phyloP scores from a whole-genome alignment of 352 stramenopile genomes.

The Blastocystis sp. region DNA sequence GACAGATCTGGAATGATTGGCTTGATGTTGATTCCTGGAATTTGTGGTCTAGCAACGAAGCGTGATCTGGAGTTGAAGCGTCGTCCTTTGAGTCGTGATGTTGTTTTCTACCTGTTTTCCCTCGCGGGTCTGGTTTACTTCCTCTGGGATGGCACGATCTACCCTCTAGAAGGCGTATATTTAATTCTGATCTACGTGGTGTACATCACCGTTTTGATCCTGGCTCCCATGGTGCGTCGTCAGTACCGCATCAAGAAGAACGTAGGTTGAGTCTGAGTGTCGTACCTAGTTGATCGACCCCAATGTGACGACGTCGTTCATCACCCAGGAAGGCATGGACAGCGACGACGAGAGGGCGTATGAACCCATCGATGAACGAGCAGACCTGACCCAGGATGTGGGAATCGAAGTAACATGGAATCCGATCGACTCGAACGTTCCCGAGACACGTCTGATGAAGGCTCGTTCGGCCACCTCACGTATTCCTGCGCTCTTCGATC shows the following conservation, averaged over 20 bases:
- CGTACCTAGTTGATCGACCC: conserved; percentile 14
- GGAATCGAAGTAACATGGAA: neutral
- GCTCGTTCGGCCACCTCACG: neutral
- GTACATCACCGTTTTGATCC: conserved; percentile 52
- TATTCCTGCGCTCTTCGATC: neutral
- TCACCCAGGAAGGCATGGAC: conserved; percentile 20
- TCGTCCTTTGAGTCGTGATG: conserved; percentile 56
- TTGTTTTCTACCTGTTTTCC: conserved; percentile 60
- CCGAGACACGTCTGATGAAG: neutral
- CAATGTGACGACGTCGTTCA: conserved; percentile 32
- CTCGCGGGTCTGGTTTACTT: conserved; percentile 37
- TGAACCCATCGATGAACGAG: neutral
- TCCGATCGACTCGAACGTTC: neutral
- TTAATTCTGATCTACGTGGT: conserved; percentile 44
- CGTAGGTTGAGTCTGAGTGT: neutral
- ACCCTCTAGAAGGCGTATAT: conserved; percentile 31
- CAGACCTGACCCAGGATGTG: neutral
- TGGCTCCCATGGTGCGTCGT: conserved; percentile 44
- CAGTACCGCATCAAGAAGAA: conserved; percentile 46
- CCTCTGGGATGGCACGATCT: conserved; percentile 50
- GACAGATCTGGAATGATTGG: conserved; percentile 50
- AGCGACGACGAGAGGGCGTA: conserved; percentile 17
- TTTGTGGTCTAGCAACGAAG: conserved; percentile 26
- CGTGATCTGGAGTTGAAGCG: conserved; percentile 62
- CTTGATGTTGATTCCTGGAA: conserved; percentile 39